Evolutionary conservation across 345 rosid species (phyloP).

Genomic region (Eutrema heterophyllum): DNA sequence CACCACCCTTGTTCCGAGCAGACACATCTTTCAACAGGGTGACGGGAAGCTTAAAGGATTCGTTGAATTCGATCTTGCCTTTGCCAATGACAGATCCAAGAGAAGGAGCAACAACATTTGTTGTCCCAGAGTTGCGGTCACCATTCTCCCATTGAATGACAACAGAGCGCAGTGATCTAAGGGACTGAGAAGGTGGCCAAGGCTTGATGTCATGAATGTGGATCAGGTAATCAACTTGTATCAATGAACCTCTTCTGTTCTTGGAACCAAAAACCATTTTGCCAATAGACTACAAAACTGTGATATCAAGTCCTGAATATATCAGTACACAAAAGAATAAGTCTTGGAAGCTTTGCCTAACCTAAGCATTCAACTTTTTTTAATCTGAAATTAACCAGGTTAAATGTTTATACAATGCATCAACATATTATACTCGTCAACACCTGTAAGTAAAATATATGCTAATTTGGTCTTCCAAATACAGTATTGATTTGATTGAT

Average conservation of each 20-base stretch:
- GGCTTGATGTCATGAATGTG: conserved; percentile 85
- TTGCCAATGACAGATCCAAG: conserved; percentile 69
- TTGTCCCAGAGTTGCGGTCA: conserved; percentile 62
- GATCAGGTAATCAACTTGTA: conserved; percentile 56
- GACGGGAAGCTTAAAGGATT: conserved; percentile 71
- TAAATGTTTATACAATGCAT: not conserved
- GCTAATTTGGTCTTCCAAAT: not conserved
- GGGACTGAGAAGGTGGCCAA: conserved; percentile 97
- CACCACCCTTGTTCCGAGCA: conserved; percentile 47
- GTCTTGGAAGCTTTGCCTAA: not conserved
- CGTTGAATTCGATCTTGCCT: conserved; percentile 81
- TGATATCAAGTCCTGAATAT: not conserved
- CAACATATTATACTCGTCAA: not conserved
- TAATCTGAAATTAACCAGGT: not conserved
- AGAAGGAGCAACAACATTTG: conserved; percentile 58
- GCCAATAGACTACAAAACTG: conserved; percentile 7
- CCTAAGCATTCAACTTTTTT: not conserved
- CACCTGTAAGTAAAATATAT: not conserved
- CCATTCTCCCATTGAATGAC: conserved; percentile 90
- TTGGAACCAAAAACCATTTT: conserved; percentile 73
- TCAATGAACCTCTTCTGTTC: conserved; percentile 46
- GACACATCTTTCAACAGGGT: conserved; percentile 56
- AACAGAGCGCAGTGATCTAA: conserved; percentile 77
- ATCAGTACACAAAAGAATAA: not conserved
- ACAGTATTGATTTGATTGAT: not conserved